Conservation (phyloP, 129 eudicot genomes). For the carrot (Daucus carota) region DNA sequence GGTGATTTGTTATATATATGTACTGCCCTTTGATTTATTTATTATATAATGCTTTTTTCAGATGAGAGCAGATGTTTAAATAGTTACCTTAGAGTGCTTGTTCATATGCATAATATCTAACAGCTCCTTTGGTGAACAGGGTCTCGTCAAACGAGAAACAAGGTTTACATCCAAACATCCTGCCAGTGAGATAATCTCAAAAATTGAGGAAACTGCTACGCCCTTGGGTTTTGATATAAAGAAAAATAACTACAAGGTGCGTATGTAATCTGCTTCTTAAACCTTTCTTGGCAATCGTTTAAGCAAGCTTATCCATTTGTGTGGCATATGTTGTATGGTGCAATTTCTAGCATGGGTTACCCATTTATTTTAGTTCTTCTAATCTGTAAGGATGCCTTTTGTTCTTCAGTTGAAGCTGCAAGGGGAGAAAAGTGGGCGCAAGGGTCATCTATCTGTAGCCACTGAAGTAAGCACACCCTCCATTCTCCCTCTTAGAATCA, state of each 20-base stretch:
- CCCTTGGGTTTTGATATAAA: slow-evolving; percentile 95
- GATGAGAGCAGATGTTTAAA: neutral
- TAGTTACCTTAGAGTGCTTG: neutral
- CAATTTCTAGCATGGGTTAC: neutral
- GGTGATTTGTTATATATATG: neutral
- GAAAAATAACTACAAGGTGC: slow-evolving; percentile 89
- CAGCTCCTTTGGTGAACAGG: slow-evolving; percentile 38
- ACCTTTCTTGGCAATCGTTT: neutral
- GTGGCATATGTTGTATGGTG: neutral
- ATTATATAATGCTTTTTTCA: neutral
- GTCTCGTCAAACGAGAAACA: slow-evolving; percentile 92
- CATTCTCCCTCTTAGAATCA: neutral
- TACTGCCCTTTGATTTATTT: neutral
- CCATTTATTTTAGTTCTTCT: neutral
- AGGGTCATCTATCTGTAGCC: slow-evolving; percentile 89
- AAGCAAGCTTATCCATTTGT: neutral
- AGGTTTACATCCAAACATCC: slow-evolving; percentile 87
- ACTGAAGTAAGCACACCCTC: slow-evolving; percentile 63
- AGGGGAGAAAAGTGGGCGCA: slow-evolving; percentile 94
- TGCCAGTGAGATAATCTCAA: slow-evolving; percentile 73
- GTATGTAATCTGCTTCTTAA: neutral
- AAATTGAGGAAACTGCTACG: slow-evolving; percentile 79
- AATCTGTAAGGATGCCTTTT: neutral
- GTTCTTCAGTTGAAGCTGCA: slow-evolving; percentile 71
- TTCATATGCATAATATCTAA: slow-evolving; percentile 9